These are phyloP conservation scores for Calophaca sinica DNA, from an alignment of 306 rosid species.

Conservation along the genomic window DNA sequence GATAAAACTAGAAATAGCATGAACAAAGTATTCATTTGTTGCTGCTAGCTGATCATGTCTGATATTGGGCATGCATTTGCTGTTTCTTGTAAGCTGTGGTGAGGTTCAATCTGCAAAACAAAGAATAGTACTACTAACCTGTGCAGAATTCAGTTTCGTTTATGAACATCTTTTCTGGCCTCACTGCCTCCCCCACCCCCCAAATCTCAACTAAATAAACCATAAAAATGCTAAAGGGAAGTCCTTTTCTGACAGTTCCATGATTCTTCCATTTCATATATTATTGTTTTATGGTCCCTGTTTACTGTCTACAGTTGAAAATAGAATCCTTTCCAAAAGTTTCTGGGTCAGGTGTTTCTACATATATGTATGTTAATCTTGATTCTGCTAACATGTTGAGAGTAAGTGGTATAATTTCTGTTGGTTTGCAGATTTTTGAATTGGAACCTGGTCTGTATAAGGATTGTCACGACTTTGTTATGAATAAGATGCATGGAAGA, in stretches of 20 bases:
- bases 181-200: background rate
- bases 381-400: constrained; percentile 17
- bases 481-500: constrained; percentile 70
- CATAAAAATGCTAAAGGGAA: background rate
- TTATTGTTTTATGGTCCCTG: background rate
- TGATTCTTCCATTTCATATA: background rate
- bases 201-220: background rate
- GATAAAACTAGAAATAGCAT: constrained; percentile 26
- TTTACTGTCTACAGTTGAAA: background rate
- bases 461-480: constrained; percentile 74
- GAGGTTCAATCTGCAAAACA: background rate
- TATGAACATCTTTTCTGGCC: background rate
- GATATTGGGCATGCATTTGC: constrained; percentile 8
- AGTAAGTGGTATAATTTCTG: constrained; percentile 7
- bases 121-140: too few relatives aligned
- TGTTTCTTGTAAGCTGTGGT: background rate
- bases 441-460: constrained; percentile 87
- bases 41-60: background rate
- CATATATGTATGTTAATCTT: constrained; percentile 10
- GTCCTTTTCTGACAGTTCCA: constrained; percentile 5
- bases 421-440: constrained; percentile 64
- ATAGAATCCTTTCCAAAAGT: background rate
- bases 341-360: background rate
- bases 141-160: too few relatives aligned
- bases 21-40: background rate